Base-by-base conservation (phyloP, 495 filamentous ascomycete genomes). In the Hapsidospora chrysogenum region DNA sequence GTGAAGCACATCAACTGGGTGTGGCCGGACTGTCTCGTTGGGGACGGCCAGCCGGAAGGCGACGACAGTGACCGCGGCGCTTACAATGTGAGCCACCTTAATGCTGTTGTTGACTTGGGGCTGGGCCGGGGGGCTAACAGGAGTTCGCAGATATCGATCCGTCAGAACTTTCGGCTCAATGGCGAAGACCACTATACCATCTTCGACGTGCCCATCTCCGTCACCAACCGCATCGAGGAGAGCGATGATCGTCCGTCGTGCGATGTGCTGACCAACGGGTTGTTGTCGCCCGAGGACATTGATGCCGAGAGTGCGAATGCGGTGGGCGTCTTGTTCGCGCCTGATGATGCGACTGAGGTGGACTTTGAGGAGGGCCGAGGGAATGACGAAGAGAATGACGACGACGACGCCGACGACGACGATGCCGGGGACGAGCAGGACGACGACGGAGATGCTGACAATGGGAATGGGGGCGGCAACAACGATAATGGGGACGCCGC, bases 1-100 rank as follows among this genome's bases (percentile, higher is more conserved):
- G 76, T 79, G 18, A 78, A 78, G 48, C 74, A 79, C 47, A 68
- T 78, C 28, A 73, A 72, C 43, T 79, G 74, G 72, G 49, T 57
- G 8, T 79, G 74, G 74, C 74, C 76, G 2, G 63, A 64, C 31
- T 79, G 74, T 45, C 54, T 80, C 1, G 67, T 72, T 13, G 74
- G 74, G 8, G 56, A 72, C 34, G 72, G 71, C 4, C 39, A 59
- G 43, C 50, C 56, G 9, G 39, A 40, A 0, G 36, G 23, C 5
- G 37, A 46, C 4, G 49, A 49, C 21, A 58, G 50, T 30, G 56
- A 50, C 22, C 55, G 66, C 3, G 66, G 66, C 1, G 38, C 48
- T 1, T 68, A 70, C 40, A 70, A 70, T 30, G 63, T 68, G 37
- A 30, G 57, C 37, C 3, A 29, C 21, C 9, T 20, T 13, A n/a